phyloP scores from a whole-genome alignment of 768 basidiomycete genomes.

The Lactifluus hygrophoroides region DNA sequence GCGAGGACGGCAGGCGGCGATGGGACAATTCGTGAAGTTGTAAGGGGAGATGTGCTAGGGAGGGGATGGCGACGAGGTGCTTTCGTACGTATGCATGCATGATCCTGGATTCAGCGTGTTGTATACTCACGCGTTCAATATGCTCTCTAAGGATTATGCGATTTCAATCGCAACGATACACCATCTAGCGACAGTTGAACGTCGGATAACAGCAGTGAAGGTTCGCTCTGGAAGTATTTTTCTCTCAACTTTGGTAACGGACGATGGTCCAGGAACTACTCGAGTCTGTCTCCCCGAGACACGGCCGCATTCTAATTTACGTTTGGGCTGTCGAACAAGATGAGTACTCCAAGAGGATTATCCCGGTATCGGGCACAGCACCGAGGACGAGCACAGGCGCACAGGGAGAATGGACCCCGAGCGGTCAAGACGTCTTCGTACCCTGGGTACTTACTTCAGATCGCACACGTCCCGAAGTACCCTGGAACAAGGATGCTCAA shows the following conservation, averaged over 20 bases:
- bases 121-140: background rate
- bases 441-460: constrained; percentile 66
- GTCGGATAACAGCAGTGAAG: constrained; percentile 67
- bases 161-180: constrained; percentile 98
- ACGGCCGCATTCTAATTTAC: constrained; percentile 82
- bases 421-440: constrained; percentile 77
- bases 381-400: constrained; percentile 21
- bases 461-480: constrained; percentile 23
- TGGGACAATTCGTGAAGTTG: constrained; percentile 51
- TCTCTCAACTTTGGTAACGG: background rate
- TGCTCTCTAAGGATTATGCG: constrained; percentile 69
- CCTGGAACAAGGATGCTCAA: constrained; percentile 16
- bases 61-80: constrained; percentile 64
- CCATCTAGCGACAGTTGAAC: constrained; percentile 74
- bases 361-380: constrained; percentile 31
- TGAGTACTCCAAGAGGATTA: constrained; percentile 63
- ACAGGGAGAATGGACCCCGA: constrained; percentile 6
- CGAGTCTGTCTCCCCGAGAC: constrained; percentile 50
- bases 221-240: constrained; percentile 31
- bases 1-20: constrained; percentile 55
- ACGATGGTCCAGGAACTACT: constrained; percentile 44
- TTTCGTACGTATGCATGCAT: constrained; percentile 51
- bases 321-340: constrained; percentile 98
- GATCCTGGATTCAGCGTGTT: background rate
- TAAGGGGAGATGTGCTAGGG: constrained; percentile 71